A percentile compares a stretch with the other conserved stretches of the same genome.
Conservation (phyloP, 1,284 basidiomycete genomes). For the Somion occarium region DNA sequence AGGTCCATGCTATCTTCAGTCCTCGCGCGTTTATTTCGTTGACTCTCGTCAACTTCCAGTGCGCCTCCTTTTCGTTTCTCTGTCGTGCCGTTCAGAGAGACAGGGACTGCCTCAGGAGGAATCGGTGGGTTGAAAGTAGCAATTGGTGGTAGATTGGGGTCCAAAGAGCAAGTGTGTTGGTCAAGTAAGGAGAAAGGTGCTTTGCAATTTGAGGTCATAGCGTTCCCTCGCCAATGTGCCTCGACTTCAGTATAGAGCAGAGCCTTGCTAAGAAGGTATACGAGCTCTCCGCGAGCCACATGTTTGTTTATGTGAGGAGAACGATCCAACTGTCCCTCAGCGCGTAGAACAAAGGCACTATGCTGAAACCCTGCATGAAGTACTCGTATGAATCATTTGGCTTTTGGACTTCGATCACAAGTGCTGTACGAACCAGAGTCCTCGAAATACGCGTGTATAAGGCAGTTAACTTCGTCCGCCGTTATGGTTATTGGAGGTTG, state of each 20-base stretch:
- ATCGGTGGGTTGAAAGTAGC: conserved; percentile 14
- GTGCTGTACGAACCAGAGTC: conserved; percentile 56
- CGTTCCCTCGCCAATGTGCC: conserved; percentile 65
- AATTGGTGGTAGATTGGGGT: conserved; percentile 24
- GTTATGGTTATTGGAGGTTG: conserved; percentile 52
- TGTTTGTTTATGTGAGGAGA: conserved; percentile 64
- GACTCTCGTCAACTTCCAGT: conserved; percentile 20
- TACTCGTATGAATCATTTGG: neutral
- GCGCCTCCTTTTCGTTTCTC: conserved; percentile 30
- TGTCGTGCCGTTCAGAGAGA: conserved; percentile 5
- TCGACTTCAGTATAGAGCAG: conserved; percentile 83
- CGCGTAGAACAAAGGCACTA: conserved; percentile 70
- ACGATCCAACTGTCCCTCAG: conserved; percentile 64
- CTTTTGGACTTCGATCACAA: conserved; percentile 1
- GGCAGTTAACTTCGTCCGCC: conserved; percentile 80
- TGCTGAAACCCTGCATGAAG: conserved; percentile 61
- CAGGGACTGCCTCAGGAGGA: conserved; percentile 7
- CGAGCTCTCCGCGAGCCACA: conserved; percentile 77
- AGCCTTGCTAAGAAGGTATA: conserved; percentile 77
- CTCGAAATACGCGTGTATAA: conserved; percentile 77
- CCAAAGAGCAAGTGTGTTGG: conserved; percentile 57
- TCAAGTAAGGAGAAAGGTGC: conserved; percentile 67
- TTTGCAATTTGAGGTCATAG: conserved; percentile 58
- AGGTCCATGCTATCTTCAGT: conserved; percentile 23
- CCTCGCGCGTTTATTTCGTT: conserved; percentile 27